Percentiles rank a stretch among this genome's conserved stretches.
Conservation (phyloP, 2,329 filamentous ascomycete species). For the Nothophoma quercina region DNA sequence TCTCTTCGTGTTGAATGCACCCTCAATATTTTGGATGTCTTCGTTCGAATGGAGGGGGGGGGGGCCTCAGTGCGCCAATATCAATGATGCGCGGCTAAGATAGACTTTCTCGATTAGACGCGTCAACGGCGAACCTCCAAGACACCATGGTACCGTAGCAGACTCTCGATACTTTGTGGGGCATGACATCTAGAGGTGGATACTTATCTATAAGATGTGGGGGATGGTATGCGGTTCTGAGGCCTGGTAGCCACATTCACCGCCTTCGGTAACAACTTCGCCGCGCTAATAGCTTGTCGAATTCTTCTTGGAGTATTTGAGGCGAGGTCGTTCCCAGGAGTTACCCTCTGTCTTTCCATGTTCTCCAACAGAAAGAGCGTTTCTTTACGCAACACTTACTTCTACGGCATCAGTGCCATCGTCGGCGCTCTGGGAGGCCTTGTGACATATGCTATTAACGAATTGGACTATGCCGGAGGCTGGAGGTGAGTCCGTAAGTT, state of each 20-base stretch:
- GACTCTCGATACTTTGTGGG: conserved; percentile 21
- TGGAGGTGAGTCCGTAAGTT: conserved; percentile 15
- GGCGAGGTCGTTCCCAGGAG: conserved; percentile 37
- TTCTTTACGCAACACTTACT: conserved; percentile 60
- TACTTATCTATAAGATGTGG: conserved; percentile 5
- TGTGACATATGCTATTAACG: conserved; percentile 38
- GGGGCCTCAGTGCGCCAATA: background rate
- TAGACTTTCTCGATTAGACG: conserved; percentile 5
- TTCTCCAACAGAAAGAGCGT: conserved; percentile 51
- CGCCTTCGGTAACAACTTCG: conserved; percentile 37
- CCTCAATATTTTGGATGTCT: background rate
- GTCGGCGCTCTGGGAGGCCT: conserved; percentile 61
- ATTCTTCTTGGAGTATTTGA: conserved; percentile 42
- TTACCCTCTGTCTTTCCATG: conserved; percentile 37
- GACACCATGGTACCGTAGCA: conserved; percentile 23
- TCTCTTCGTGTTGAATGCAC: background rate
- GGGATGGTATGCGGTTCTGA: conserved; percentile 18
- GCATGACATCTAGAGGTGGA: background rate
- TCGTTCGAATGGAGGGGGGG: background rate
- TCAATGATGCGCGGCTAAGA: background rate
- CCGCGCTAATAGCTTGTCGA: conserved; percentile 35
- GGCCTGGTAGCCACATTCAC: conserved; percentile 32
- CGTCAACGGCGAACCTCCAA: conserved; percentile 19
- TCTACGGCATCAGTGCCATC: conserved; percentile 61
- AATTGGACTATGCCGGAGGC: conserved; percentile 31